Percentiles rank a stretch among this genome's conserved stretches.
phyloP scores from a whole-genome alignment of 2,329 filamentous ascomycete genomes.

The Aspergillus pseudoviridinutans region DNA sequence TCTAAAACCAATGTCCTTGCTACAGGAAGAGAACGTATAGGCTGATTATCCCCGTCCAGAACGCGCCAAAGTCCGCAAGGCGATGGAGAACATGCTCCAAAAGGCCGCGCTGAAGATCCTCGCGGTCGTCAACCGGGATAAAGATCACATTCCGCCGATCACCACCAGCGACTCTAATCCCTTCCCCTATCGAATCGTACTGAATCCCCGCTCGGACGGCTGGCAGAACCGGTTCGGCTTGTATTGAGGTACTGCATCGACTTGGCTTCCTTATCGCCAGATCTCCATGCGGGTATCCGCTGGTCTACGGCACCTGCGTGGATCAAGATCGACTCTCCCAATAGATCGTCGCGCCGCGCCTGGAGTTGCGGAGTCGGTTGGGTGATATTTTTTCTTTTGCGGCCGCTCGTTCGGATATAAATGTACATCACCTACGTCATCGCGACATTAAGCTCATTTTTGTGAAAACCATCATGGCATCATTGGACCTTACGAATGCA shows the following conservation, averaged over 20 bases:
- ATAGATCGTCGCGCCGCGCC: neutral
- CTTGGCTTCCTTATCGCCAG: neutral
- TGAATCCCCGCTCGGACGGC: slow-evolving; percentile 76
- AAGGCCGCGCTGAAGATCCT: slow-evolving; percentile 88
- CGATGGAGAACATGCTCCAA: slow-evolving; percentile 85
- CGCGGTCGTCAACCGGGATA: slow-evolving; percentile 78
- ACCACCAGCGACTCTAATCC: slow-evolving; percentile 88
- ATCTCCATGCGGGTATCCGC: neutral
- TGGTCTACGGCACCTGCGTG: neutral
- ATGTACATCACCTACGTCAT: slow-evolving; percentile 4
- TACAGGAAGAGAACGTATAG: neutral
- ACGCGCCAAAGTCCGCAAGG: slow-evolving; percentile 78
- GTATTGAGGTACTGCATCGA: slow-evolving; percentile 46
- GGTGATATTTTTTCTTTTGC: neutral
- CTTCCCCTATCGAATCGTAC: slow-evolving; percentile 88
- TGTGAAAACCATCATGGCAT: neutral
- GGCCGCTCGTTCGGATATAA: neutral
- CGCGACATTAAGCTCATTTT: neutral
- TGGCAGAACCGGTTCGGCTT: slow-evolving; percentile 79
- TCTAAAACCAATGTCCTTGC: neutral
- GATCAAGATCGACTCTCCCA: neutral
- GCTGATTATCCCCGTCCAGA: slow-evolving; percentile 49
- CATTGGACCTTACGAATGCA: too few relatives aligned
- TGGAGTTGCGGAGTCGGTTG: neutral
- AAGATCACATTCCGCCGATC: slow-evolving; percentile 95